Percentiles rank a stretch among this genome's conserved stretches.
These are phyloP conservation scores for Glycine soja DNA, from an alignment of 306 rosid genomes.

Conservation along the genomic window DNA sequence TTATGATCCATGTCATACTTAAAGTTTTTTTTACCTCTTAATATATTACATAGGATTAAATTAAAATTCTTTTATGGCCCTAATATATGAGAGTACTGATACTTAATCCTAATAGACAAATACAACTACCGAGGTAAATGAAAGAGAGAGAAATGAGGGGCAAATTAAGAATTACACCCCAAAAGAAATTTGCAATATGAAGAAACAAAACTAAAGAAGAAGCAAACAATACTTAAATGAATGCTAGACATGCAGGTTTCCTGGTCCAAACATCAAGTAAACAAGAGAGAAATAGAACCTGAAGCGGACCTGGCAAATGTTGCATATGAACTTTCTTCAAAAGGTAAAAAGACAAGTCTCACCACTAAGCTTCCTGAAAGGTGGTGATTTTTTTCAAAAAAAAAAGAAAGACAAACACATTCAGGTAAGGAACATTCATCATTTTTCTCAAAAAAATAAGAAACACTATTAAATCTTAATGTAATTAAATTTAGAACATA, in stretches of 20 bases:
- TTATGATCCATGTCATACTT: too few relatives aligned
- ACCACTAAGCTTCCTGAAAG: conserved; percentile 95
- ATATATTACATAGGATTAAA: too few relatives aligned
- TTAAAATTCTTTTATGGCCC: too few relatives aligned
- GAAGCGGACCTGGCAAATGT: conserved; percentile 98
- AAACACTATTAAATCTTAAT: neutral
- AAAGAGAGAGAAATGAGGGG: conserved; percentile 10
- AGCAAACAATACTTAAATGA: conserved; percentile 5
- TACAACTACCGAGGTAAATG: neutral
- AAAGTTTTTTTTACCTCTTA: too few relatives aligned
- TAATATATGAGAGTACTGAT: neutral
- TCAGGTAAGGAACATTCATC: conserved; percentile 21
- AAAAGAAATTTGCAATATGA: conserved; percentile 26
- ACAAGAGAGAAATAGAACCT: conserved; percentile 75
- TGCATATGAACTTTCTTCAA: conserved; percentile 91
- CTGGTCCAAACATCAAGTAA: conserved; percentile 23
- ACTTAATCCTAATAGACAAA: conserved; percentile 16
- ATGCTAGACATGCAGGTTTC: conserved; percentile 20
- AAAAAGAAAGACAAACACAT: conserved; percentile 21
- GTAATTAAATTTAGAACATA: conserved; percentile 24
- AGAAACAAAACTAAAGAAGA: conserved; percentile 13
- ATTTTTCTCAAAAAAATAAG: conserved; percentile 19
- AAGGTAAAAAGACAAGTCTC: conserved; percentile 92
- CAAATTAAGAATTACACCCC: neutral
- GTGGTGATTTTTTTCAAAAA: conserved; percentile 3